Evolutionary conservation across 768 basidiomycete genomes (phyloP).

Genomic region (Tulasnella sp.): DNA sequence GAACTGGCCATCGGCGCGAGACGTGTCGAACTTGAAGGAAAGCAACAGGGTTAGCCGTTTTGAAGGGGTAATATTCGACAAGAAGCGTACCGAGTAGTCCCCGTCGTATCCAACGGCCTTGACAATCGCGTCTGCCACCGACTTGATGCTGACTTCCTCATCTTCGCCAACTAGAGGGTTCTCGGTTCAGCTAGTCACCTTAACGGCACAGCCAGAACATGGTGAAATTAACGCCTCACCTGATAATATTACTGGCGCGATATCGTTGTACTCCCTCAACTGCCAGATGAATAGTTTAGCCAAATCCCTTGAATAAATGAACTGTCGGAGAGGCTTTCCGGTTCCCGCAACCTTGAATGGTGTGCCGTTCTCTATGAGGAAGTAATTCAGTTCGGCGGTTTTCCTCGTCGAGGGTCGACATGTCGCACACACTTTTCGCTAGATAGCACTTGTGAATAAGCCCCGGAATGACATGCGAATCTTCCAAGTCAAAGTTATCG

Average conservation of each 20-base stretch:
- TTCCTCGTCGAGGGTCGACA: background rate
- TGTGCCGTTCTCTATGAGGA: slow-evolving; percentile 54
- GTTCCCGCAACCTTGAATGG: slow-evolving; percentile 84
- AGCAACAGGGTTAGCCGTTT: background rate
- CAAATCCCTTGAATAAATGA: slow-evolving; percentile 93
- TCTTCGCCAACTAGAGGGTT: slow-evolving; percentile 65
- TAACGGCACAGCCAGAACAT: background rate
- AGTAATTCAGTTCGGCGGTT: background rate
- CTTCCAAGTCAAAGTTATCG: slow-evolving; percentile 89
- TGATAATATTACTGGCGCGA: slow-evolving; percentile 88
- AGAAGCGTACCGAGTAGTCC: slow-evolving; percentile 49
- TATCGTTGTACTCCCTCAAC: slow-evolving; percentile 80
- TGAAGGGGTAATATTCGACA: background rate
- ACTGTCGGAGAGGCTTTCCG: slow-evolving; percentile 90
- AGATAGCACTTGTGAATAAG: slow-evolving; percentile 89
- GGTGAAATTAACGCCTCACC: no score
- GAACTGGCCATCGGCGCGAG: slow-evolving; percentile 68
- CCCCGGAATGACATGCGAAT: slow-evolving; percentile 90
- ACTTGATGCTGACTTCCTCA: slow-evolving; percentile 87
- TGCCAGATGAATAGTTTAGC: slow-evolving; percentile 94
- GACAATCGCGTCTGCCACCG: slow-evolving; percentile 85
- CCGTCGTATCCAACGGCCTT: slow-evolving; percentile 70
- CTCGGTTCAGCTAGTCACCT: background rate
- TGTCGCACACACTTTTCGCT: slow-evolving; percentile 58
- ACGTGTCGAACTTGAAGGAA: slow-evolving; percentile 8